Evolutionary conservation across 495 filamentous ascomycete genomes (phyloP).

Genomic region (Aspergillus bertholletiae): DNA sequence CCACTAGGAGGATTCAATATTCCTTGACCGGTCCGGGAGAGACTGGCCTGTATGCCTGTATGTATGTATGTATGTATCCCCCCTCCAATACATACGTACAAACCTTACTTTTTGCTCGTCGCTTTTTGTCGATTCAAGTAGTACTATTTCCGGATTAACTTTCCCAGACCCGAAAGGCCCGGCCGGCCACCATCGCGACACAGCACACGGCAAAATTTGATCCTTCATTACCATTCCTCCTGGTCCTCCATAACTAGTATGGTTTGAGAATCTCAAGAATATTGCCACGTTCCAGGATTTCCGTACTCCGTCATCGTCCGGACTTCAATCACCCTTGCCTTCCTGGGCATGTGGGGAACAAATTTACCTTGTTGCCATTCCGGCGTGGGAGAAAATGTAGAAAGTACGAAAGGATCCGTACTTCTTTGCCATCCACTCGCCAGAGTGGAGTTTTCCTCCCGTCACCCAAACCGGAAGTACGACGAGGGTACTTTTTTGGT

Average conservation of each 20-base stretch:
- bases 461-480: not conserved
- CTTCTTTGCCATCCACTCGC: not conserved
- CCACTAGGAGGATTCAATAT: conserved; percentile 1
- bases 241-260: no score
- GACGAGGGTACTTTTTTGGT: not conserved
- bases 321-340: no score
- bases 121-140: not conserved
- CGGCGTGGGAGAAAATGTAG: not conserved
- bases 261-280: not conserved
- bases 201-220: not conserved
- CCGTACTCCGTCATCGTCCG: no score
- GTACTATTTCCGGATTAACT: not conserved
- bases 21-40: not conserved
- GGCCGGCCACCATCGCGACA: not conserved
- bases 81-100: no score
- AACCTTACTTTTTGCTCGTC: not conserved
- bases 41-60: not conserved
- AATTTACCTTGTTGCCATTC: not conserved
- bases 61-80: not conserved
- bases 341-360: not conserved
- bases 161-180: not conserved
- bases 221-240: not conserved
- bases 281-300: no score
- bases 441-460: not conserved
- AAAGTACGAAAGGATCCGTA: not conserved